Base-by-base conservation (phyloP, 371 early-diverging fungal genomes). In the Rhizopus arrhizus region DNA sequence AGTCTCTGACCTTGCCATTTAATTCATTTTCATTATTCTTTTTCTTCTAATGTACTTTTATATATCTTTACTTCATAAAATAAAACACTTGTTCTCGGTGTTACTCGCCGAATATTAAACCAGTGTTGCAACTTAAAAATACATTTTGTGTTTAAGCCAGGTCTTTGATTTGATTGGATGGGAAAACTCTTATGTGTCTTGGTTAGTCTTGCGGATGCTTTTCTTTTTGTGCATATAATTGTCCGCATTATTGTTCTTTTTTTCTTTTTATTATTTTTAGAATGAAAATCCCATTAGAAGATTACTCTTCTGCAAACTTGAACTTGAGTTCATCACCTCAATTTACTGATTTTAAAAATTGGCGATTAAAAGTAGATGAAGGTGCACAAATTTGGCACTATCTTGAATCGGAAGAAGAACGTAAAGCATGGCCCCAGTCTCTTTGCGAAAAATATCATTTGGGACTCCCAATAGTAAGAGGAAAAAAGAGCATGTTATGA, bases 351-450 rank as follows among this genome's bases (percentile, higher is more conserved):
- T 79, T 87, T 40, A 68, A 68, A 29, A 80, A 87, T 35, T 95
- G 95, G 95, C 82, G 93, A 15, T 75, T 95, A 16, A 74, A 80
- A 34, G 89, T 85, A 15, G 82, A 84, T 45, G 82, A 91, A 56
- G 99, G 99, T n/a, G 82, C 89, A 4, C 97, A 98, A 66, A 89
- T 86, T 12, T 98, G 99, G 99, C 87, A 91, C 68, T 95, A 96
- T 62, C 67, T 94, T 49, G 77, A 82, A 43, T 78, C 83, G 46
- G 85, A 86, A 29, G 84, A 89, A 59, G 84, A 88, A 59, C 71
- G 74, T 28, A 66, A 83, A 51, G 71, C 64, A 34, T 85, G 86
- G 81, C 95, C 93, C 13, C 95, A 95, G 69, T 85, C 89, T 4
- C 74, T 82, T 53, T 69, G 78, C 56, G 98, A 97, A 53, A 87